Evolutionary conservation across 116 monocot genomes (phyloP).

Genomic region (Cymodocea nodosa): DNA sequence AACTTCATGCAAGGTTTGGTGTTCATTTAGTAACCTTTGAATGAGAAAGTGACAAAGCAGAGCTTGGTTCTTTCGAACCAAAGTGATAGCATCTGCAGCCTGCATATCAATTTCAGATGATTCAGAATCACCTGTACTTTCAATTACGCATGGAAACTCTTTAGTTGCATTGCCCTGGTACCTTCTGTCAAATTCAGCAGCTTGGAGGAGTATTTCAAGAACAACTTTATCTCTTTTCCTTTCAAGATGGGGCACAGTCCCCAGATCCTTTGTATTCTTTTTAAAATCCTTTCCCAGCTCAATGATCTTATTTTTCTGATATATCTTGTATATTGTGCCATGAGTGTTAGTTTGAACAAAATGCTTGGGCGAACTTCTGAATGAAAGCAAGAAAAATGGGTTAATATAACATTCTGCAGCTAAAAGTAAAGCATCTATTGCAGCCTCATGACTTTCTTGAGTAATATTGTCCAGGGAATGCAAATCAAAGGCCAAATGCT

Average conservation of each 20-base stretch:
- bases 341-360: slow-evolving; percentile 25
- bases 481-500: slow-evolving; percentile 53
- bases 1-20: slow-evolving; percentile 60
- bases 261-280: slow-evolving; percentile 27
- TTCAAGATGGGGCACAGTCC: slow-evolving; percentile 46
- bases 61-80: slow-evolving; percentile 76
- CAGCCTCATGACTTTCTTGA: slow-evolving; percentile 67
- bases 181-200: slow-evolving; percentile 57
- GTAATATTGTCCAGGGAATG: slow-evolving; percentile 42
- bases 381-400: slow-evolving; percentile 71
- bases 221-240: slow-evolving; percentile 77
- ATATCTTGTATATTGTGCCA: slow-evolving; percentile 14
- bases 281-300: slow-evolving; percentile 21
- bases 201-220: slow-evolving; percentile 68
- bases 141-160: slow-evolving; percentile 13
- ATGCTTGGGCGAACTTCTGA: slow-evolving; percentile 33
- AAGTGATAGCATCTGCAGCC: slow-evolving; percentile 76
- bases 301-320: slow-evolving; percentile 21
- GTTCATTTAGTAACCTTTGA: slow-evolving; percentile 45
- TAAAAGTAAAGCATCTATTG: slow-evolving; percentile 85
- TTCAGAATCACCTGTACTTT: slow-evolving; percentile 8
- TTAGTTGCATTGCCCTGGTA: slow-evolving; percentile 20
- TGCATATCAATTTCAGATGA: slow-evolving; percentile 21
- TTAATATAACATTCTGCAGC: slow-evolving; percentile 95
- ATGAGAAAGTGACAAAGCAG: slow-evolving; percentile 68